Conservation (phyloP, 345 rosid species). For the Luvunga scandens region DNA sequence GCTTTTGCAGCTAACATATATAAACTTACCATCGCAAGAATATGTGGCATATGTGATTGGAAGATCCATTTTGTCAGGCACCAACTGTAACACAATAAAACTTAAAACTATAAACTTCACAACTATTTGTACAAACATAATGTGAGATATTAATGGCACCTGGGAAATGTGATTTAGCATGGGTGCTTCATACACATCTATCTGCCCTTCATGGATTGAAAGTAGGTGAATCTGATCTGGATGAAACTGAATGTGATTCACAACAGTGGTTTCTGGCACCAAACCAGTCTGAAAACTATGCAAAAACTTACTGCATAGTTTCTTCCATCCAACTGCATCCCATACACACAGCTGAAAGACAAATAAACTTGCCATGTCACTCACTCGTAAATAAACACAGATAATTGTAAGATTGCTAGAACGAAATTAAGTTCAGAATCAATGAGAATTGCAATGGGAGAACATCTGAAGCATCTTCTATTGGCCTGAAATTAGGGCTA, state of each 20-base stretch:
- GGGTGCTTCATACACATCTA: slow-evolving; percentile 13
- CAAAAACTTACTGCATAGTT: slow-evolving; percentile 5
- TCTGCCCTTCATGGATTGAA: slow-evolving; percentile 7
- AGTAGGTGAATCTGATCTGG: slow-evolving; percentile 15
- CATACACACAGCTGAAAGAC: slow-evolving; percentile 11
- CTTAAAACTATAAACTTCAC: not conserved
- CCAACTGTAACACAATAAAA: not conserved
- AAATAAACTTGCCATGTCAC: not conserved
- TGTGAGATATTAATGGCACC: slow-evolving; percentile 3
- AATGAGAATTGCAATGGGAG: not conserved
- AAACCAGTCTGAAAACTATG: slow-evolving; percentile 2
- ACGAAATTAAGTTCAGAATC: not conserved
- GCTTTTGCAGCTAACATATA: slow-evolving; percentile 13
- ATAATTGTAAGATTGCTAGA: not conserved
- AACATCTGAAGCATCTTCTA: not conserved
- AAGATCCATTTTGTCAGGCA: not conserved
- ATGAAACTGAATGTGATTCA: slow-evolving; percentile 17
- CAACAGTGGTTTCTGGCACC: not conserved
- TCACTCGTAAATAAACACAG: not conserved
- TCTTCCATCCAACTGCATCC: slow-evolving; percentile 13
- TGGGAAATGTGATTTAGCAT: not conserved
- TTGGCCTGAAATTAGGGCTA: too few species aligned
- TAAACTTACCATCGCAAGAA: slow-evolving; percentile 11
- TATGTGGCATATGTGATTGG: slow-evolving; percentile 15
- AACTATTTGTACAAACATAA: not conserved